These are phyloP conservation scores for Vicia faba DNA, from an alignment of 306 rosid species.

Conservation along the genomic window DNA sequence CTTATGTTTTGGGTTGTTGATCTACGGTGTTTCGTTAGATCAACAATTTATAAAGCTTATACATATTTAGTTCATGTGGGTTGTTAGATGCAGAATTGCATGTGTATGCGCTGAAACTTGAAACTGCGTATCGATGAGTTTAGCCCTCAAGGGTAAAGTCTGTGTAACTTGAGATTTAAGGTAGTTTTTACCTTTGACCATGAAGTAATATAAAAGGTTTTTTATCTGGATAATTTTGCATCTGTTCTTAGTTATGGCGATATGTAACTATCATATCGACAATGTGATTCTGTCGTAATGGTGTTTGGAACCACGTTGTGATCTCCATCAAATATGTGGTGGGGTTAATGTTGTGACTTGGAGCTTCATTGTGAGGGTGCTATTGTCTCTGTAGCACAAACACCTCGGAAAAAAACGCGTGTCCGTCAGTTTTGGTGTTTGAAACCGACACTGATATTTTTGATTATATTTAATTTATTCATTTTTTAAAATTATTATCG, in stretches of 20 bases:
- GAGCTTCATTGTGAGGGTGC: neutral
- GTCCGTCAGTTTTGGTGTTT: too few relatives aligned
- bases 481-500: too few relatives aligned
- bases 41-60: conserved; percentile 34
- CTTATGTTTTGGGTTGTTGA: conserved; percentile 38
- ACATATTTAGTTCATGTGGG: conserved; percentile 30
- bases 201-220: conserved; percentile 32
- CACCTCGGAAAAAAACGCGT: too few relatives aligned
- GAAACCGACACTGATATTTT: too few relatives aligned
- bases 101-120: conserved; percentile 33
- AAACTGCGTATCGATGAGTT: conserved; percentile 33
- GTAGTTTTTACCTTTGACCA: conserved; percentile 34
- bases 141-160: conserved; percentile 13
- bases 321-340: neutral
- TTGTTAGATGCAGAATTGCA: conserved; percentile 38
- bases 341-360: neutral
- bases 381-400: too few relatives aligned
- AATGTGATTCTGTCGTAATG: neutral
- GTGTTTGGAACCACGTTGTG: too few relatives aligned
- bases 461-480: too few relatives aligned
- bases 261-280: neutral
- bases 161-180: conserved; percentile 33
- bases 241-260: neutral
- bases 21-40: conserved; percentile 16
- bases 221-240: neutral